Conservation (phyloP, 257 asterid species). For the Petunia axillaris region DNA sequence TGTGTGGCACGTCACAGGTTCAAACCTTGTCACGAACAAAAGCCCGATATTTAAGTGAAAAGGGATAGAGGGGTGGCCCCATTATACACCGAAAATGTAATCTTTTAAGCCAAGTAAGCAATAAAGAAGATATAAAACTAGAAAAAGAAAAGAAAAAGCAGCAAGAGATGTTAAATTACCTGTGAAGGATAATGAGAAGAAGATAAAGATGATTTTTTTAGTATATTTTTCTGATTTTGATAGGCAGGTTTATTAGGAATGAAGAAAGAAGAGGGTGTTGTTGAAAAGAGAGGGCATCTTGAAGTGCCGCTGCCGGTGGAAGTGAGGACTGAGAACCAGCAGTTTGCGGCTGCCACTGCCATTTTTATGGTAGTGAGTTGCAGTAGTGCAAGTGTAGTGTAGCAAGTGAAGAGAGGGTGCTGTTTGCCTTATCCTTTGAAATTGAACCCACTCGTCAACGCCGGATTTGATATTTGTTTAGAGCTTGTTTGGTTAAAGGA, state of each 20-base stretch:
- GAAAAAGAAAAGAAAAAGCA: background rate
- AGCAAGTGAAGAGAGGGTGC: background rate
- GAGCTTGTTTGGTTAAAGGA: too few species aligned
- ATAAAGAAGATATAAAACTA: too few species aligned
- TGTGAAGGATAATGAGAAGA: conserved; percentile 16
- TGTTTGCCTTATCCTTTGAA: conserved; percentile 11
- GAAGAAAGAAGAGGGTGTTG: conserved; percentile 30
- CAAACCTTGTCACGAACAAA: too few species aligned
- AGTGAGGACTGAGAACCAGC: conserved; percentile 36
- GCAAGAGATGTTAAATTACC: conserved; percentile 30
- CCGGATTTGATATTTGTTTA: too few species aligned
- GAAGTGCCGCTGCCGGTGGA: conserved; percentile 37
- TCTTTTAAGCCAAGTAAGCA: too few species aligned
- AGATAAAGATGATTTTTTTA: conserved; percentile 28
- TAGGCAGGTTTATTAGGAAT: conserved; percentile 24
- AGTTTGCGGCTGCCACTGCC: conserved; percentile 39
- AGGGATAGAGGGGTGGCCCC: too few species aligned
- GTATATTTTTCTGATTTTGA: conserved; percentile 15
- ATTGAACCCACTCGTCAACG: too few species aligned
- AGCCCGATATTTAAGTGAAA: too few species aligned
- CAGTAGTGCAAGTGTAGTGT: background rate
- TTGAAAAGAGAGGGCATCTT: conserved; percentile 34
- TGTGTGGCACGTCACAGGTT: too few species aligned
- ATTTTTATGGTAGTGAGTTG: conserved; percentile 19
- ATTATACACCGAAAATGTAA: too few species aligned